Percentiles rank a stretch among this genome's conserved stretches.
Evolutionary conservation across 164 flowering plant species (phyloP).

Genomic region (Brasenia schreberi): DNA sequence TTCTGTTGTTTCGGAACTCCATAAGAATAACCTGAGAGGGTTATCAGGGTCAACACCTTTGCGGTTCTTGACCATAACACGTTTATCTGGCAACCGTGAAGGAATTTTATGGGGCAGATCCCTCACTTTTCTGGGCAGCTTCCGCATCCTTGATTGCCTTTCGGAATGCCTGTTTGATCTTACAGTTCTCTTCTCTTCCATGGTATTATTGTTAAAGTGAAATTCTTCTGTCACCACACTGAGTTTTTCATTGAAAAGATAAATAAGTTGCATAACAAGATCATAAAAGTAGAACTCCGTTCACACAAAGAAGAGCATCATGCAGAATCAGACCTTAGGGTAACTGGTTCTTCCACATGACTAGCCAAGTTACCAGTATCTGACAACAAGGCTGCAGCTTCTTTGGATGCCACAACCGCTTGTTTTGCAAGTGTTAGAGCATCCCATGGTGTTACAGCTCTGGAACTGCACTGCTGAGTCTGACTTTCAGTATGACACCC

Average conservation of each 20-base stretch:
- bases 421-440: slow-evolving; percentile 53
- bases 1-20: slow-evolving; percentile 49
- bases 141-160: slow-evolving; percentile 47
- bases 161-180: slow-evolving; percentile 57
- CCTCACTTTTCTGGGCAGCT: slow-evolving; percentile 19
- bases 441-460: slow-evolving; percentile 11
- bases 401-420: slow-evolving; percentile 63
- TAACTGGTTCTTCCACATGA: slow-evolving; percentile 18
- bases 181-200: slow-evolving; percentile 27
- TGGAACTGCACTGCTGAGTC: not conserved
- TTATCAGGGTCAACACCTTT: slow-evolving; percentile 40
- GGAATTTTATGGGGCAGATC: slow-evolving; percentile 13
- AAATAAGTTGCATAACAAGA: not conserved
- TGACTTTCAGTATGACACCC: slow-evolving; percentile 14
- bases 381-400: slow-evolving; percentile 43
- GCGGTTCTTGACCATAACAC: slow-evolving; percentile 16
- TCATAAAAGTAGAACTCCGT: not conserved
- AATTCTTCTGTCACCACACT: slow-evolving; percentile 18
- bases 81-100: slow-evolving; percentile 12
- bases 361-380: slow-evolving; percentile 15
- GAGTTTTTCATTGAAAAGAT: not conserved
- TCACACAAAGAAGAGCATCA: not conserved
- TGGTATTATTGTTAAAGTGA: slow-evolving; percentile 6
- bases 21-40: slow-evolving; percentile 53
- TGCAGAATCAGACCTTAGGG: slow-evolving; percentile 22